Conservation (phyloP, 306 rosid genomes). For the Luffa aegyptiaca region DNA sequence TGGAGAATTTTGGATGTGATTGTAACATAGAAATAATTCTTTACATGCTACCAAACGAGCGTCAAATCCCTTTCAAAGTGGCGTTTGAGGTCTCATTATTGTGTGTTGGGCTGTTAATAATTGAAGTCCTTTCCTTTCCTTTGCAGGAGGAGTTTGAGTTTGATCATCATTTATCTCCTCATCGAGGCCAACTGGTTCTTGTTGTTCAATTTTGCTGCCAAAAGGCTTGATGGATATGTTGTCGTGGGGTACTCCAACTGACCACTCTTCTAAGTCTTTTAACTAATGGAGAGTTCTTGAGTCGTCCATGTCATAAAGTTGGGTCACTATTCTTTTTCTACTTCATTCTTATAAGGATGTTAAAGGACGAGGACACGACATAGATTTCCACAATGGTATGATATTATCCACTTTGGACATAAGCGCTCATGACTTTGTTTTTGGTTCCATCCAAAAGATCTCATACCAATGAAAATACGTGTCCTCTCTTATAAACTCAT, state of each 20-base stretch:
- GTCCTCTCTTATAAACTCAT: too few species aligned
- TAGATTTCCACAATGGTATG: too few species aligned
- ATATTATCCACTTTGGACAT: too few species aligned
- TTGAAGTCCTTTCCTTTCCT: background rate
- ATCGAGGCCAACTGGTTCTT: background rate
- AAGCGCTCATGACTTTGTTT: too few species aligned
- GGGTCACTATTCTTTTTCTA: background rate
- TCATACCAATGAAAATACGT: too few species aligned
- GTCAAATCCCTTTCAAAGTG: background rate
- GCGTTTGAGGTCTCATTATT: background rate
- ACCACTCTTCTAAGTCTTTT: background rate
- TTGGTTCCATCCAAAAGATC: too few species aligned
- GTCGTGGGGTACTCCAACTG: background rate
- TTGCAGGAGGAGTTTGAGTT: too few species aligned
- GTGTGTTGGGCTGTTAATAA: too few species aligned
- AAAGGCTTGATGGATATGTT: background rate
- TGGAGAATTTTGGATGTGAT: background rate
- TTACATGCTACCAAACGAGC: background rate
- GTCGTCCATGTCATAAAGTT: background rate
- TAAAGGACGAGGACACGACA: too few species aligned
- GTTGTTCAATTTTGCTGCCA: background rate
- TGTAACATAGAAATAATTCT: background rate
- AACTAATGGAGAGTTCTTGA: background rate
- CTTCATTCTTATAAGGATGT: background rate
- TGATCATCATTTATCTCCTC: background rate